phyloP scores from a whole-genome alignment of 2,329 filamentous ascomycete genomes.

The Calonectria hawksworthii region DNA sequence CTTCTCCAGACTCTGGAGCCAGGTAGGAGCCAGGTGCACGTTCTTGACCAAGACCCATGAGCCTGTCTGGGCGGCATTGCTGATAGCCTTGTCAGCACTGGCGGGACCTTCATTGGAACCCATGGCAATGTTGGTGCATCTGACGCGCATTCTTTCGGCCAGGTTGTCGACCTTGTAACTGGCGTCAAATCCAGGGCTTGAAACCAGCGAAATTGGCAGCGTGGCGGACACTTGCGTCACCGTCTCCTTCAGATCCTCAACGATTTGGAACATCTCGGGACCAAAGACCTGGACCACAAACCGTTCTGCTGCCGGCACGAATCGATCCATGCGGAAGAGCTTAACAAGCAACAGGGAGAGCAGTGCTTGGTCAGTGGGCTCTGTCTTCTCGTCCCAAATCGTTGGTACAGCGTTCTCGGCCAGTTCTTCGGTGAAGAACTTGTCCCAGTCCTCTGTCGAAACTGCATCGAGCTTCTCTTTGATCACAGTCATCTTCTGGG shows the following conservation, averaged over 20 bases:
- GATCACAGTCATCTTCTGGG: slow-evolving; percentile 79
- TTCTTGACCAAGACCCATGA: slow-evolving; percentile 99
- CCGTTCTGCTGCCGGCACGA: slow-evolving; percentile 92
- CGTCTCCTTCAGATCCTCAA: slow-evolving; percentile 87
- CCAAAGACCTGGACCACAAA: slow-evolving; percentile 92
- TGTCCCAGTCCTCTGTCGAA: slow-evolving; percentile 77
- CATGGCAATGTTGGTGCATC: slow-evolving; percentile 98
- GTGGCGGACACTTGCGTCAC: slow-evolving; percentile 87
- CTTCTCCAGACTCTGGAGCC: slow-evolving; percentile 98
- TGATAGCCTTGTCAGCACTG: slow-evolving; percentile 95
- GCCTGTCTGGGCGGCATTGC: slow-evolving; percentile 89
- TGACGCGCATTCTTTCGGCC: slow-evolving; percentile 85
- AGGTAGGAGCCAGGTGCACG: slow-evolving; percentile 94
- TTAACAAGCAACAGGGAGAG: slow-evolving; percentile 92
- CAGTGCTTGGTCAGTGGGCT: slow-evolving; percentile 81
- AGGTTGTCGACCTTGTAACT: slow-evolving; percentile 99
- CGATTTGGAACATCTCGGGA: slow-evolving; percentile 82
- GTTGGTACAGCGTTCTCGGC: slow-evolving; percentile 87
- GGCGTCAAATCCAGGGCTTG: slow-evolving; percentile 96
- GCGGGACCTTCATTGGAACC: slow-evolving; percentile 95
- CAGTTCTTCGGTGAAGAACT: slow-evolving; percentile 87
- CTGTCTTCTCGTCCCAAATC: slow-evolving; percentile 75
- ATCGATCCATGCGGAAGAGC: slow-evolving; percentile 93
- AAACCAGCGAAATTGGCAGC: slow-evolving; percentile 91
- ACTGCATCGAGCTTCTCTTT: slow-evolving; percentile 79